phyloP scores from a whole-genome alignment of 2,329 filamentous ascomycete species.

The Biscogniauxia mediterranea region DNA sequence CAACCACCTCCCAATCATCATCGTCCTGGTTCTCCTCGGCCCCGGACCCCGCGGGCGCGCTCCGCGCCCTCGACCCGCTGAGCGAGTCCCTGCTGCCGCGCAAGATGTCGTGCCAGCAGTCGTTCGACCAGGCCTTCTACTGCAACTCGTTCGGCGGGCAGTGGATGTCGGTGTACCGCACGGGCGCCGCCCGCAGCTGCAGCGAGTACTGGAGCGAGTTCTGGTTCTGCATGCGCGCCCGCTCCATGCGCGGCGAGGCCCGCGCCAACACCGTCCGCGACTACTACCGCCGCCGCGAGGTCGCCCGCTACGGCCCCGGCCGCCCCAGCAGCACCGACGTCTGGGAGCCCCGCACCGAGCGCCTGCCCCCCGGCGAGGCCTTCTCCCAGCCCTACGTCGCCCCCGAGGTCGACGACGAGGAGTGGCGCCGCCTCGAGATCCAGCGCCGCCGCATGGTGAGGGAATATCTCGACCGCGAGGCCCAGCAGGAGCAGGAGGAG shows the following conservation, averaged over 20 bases:
- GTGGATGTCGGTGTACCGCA: slow-evolving; percentile 87
- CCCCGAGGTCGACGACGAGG: slow-evolving; percentile 41
- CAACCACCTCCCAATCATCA: slow-evolving; percentile 30
- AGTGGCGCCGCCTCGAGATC: slow-evolving; percentile 40
- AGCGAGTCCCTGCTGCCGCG: slow-evolving; percentile 73
- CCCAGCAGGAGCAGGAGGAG: slow-evolving; percentile 10
- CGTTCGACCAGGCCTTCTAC: slow-evolving; percentile 92
- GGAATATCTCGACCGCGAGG: slow-evolving; percentile 13
- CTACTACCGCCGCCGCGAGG: slow-evolving; percentile 65
- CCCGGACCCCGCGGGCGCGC: slow-evolving; percentile 9
- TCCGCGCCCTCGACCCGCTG: slow-evolving; percentile 41
- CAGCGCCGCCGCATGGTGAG: slow-evolving; percentile 22
- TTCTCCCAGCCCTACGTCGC: slow-evolving; percentile 43
- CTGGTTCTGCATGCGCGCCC: slow-evolving; percentile 94
- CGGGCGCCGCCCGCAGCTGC: slow-evolving; percentile 75
- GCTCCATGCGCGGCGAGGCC: slow-evolving; percentile 57
- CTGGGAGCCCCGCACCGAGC: slow-evolving; percentile 72
- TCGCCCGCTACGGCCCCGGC: slow-evolving; percentile 62
- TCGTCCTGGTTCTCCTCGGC: slow-evolving; percentile 33
- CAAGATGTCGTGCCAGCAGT: slow-evolving; percentile 82
- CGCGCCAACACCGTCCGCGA: slow-evolving; percentile 62
- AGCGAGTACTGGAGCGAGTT: slow-evolving; percentile 88
- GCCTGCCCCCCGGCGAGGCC: slow-evolving; percentile 48
- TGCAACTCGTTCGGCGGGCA: slow-evolving; percentile 90
- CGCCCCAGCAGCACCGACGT: slow-evolving; percentile 81